These are phyloP conservation scores for Malus sieversii DNA, from an alignment of 306 rosid species.

Conservation along the genomic window DNA sequence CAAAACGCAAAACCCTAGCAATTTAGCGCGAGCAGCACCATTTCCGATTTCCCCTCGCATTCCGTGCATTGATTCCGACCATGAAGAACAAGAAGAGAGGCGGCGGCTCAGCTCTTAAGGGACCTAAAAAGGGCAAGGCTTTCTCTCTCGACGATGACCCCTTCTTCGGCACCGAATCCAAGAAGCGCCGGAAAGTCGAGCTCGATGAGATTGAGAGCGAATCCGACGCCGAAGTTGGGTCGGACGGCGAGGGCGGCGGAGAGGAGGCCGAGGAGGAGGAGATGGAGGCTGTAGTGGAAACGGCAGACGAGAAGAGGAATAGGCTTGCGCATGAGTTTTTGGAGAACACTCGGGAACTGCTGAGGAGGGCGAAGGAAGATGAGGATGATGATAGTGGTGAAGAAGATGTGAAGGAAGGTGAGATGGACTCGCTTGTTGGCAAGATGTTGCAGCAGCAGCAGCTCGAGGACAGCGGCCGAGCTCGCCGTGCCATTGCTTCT, in stretches of 20 bases:
- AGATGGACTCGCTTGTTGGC: slow-evolving; percentile 62
- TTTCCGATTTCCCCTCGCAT: background rate
- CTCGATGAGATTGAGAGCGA: slow-evolving; percentile 52
- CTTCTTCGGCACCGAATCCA: slow-evolving; percentile 46
- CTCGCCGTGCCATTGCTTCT: slow-evolving; percentile 61
- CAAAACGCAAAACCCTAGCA: slow-evolving; percentile 7
- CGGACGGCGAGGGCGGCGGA: slow-evolving; percentile 11
- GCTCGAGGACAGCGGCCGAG: slow-evolving; percentile 77
- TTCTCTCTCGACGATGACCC: slow-evolving; percentile 36
- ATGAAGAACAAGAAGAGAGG: slow-evolving; percentile 32
- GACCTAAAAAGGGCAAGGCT: slow-evolving; percentile 22
- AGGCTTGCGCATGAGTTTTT: slow-evolving; percentile 46
- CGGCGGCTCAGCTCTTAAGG: slow-evolving; percentile 3
- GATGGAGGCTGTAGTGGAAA: slow-evolving; percentile 36
- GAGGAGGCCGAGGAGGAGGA: slow-evolving; percentile 14
- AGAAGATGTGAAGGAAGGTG: slow-evolving; percentile 35
- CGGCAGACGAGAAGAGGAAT: slow-evolving; percentile 63
- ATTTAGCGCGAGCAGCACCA: background rate
- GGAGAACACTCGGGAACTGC: slow-evolving; percentile 31
- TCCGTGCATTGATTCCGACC: background rate
- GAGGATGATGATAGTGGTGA: slow-evolving; percentile 23
- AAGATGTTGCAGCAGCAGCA: slow-evolving; percentile 64
- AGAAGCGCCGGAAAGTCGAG: slow-evolving; percentile 44
- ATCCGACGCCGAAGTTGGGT: slow-evolving; percentile 38
- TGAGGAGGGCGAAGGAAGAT: slow-evolving; percentile 43